These are phyloP conservation scores for Plasmodium coatneyi DNA, from an alignment of 169 alveolate genomes.

Conservation along the genomic window DNA sequence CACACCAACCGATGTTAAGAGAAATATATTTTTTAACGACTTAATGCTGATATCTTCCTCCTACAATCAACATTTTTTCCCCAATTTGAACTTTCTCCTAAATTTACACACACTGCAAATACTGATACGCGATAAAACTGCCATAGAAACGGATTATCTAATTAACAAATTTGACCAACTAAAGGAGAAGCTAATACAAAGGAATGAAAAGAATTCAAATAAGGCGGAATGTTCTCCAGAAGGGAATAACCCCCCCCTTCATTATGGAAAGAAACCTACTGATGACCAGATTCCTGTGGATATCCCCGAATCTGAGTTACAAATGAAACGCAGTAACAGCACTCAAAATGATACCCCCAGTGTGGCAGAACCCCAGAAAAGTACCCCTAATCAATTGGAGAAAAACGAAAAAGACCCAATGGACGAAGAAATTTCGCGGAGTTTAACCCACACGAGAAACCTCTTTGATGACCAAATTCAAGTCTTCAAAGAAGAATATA, in stretches of 20 bases:
- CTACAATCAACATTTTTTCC: constrained; percentile 58
- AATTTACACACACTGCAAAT: constrained; percentile 71
- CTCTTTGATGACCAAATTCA: constrained; percentile 59
- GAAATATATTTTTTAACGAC: constrained; percentile 44
- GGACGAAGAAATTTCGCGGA: constrained; percentile 40
- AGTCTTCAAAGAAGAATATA: constrained; percentile 43
- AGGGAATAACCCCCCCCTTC: not conserved
- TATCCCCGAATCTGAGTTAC: not conserved
- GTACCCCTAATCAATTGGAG: not conserved
- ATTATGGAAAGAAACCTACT: not conserved
- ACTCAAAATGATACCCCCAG: not conserved
- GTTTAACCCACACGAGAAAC: constrained; percentile 45
- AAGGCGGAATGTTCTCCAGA: not conserved
- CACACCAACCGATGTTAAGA: constrained; percentile 72
- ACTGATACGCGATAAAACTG: constrained; percentile 70
- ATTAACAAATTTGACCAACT: constrained; percentile 69
- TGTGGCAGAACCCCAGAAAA: not conserved
- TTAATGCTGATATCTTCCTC: constrained; percentile 60
- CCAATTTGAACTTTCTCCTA: constrained; percentile 49
- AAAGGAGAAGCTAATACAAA: constrained; percentile 28
- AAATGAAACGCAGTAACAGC: not conserved
- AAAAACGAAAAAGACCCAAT: constrained; percentile 9
- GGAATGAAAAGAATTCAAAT: not conserved
- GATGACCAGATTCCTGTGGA: not conserved
- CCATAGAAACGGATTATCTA: constrained; percentile 64